These are phyloP conservation scores for Hyaloscypha hepaticicola DNA, from an alignment of 495 filamentous ascomycete genomes.

Conservation along the genomic window DNA sequence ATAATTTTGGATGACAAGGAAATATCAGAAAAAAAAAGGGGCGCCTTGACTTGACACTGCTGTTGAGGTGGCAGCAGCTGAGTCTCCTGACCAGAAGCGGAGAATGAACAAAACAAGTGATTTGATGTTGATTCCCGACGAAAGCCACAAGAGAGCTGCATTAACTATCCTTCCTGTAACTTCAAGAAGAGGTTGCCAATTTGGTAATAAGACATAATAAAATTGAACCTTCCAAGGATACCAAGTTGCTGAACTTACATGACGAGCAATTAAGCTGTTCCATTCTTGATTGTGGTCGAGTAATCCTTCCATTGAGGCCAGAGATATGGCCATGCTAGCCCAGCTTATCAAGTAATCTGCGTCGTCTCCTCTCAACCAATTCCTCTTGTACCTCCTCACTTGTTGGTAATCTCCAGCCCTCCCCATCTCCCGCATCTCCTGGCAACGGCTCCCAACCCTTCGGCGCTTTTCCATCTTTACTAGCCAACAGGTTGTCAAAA, in stretches of 20 bases:
- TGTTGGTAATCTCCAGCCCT: constrained; percentile 80
- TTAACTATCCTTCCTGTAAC: too few species aligned
- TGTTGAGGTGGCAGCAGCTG: too few species aligned
- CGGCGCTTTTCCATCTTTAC: constrained; percentile 43
- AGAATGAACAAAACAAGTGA: too few species aligned
- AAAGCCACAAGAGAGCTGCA: too few species aligned
- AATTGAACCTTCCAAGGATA: too few species aligned
- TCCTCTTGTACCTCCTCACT: constrained; percentile 91
- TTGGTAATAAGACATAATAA: too few species aligned
- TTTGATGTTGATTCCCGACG: too few species aligned
- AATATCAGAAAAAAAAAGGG: too few species aligned
- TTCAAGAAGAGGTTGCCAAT: too few species aligned
- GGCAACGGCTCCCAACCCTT: constrained; percentile 82
- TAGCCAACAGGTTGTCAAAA: constrained; percentile 56
- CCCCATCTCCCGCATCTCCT: constrained; percentile 80
- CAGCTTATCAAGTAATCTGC: constrained; percentile 77
- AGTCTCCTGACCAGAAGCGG: too few species aligned
- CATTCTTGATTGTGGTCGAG: not conserved
- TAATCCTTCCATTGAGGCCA: not conserved
- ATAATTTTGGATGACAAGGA: too few species aligned
- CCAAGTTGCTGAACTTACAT: not conserved
- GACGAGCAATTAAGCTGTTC: not conserved
- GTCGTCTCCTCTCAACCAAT: constrained; percentile 80
- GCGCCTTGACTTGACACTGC: too few species aligned
- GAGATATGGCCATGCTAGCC: constrained; percentile 40